Evolutionary conservation across 2,329 filamentous ascomycete species (phyloP).

Genomic region (Fusarium euwallaceae): DNA sequence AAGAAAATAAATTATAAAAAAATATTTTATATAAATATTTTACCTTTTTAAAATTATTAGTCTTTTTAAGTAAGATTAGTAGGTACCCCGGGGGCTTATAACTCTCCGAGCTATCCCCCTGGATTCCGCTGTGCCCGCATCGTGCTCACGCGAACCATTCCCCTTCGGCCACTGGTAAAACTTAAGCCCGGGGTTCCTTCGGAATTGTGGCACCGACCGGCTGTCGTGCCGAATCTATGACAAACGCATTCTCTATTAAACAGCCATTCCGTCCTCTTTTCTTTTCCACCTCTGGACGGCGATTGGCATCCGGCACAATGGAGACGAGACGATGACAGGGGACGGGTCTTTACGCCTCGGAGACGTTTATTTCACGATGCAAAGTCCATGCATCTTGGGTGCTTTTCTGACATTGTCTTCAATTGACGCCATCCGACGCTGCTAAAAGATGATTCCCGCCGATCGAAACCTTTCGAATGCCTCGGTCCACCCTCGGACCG

Average conservation of each 20-base stretch:
- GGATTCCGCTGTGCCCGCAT: neutral
- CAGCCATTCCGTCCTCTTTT: neutral
- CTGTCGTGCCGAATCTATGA: conserved; percentile 7
- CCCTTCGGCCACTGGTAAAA: conserved; percentile 24
- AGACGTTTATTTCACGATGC: neutral
- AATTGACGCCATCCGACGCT: neutral
- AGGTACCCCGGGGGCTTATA: neutral
- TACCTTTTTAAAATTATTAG: too few species aligned
- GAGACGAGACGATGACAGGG: neutral
- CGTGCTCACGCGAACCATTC: neutral
- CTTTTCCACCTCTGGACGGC: neutral
- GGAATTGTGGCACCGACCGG: conserved; percentile 16
- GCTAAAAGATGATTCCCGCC: conserved; percentile 56
- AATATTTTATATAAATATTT: too few species aligned
- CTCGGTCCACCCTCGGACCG: conserved; percentile 57
- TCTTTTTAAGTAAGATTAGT: too few species aligned
- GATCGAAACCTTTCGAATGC: conserved; percentile 58
- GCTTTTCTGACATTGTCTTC: neutral
- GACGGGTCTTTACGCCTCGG: neutral
- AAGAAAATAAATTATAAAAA: too few species aligned
- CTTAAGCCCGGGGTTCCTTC: conserved; percentile 22
- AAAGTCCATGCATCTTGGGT: neutral
- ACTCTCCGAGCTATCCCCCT: neutral
- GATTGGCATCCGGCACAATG: neutral
- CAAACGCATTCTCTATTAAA: conserved; percentile 11